Evolutionary conservation across 768 basidiomycete species (phyloP).

Genomic region (Lactarius deliciosus): DNA sequence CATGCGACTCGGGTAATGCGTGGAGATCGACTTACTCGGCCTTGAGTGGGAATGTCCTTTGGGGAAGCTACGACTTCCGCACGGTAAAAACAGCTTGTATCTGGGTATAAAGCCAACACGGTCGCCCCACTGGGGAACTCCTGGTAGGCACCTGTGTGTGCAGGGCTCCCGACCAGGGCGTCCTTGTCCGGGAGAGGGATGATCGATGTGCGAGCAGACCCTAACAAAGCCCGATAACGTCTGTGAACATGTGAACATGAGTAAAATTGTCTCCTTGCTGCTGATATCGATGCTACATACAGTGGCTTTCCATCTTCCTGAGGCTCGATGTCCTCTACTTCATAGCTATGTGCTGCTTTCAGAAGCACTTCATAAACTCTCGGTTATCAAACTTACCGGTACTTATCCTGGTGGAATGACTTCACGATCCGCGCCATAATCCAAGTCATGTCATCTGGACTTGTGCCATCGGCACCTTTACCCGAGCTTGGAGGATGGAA

Average conservation of each 20-base stretch:
- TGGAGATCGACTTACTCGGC: constrained; percentile 39
- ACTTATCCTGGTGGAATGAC: constrained; percentile 70
- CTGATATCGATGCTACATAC: not conserved
- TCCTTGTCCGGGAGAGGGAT: constrained; percentile 79
- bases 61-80: constrained; percentile 80
- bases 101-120: constrained; percentile 87
- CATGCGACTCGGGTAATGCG: constrained; percentile 35
- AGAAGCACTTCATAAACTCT: not conserved
- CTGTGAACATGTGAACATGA: constrained; percentile 40
- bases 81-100: constrained; percentile 88
- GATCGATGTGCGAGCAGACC: constrained; percentile 43
- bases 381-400: constrained; percentile 45
- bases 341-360: constrained; percentile 52
- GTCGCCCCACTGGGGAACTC: constrained; percentile 69
- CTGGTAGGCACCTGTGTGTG: constrained; percentile 68
- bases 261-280: constrained; percentile 9
- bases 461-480: constrained; percentile 56
- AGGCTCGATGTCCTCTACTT: constrained; percentile 83
- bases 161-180: constrained; percentile 53
- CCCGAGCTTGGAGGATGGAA: constrained; percentile 61
- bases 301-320: constrained; percentile 73
- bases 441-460: constrained; percentile 56
- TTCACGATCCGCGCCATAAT: constrained; percentile 75
- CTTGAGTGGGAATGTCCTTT: constrained; percentile 39
- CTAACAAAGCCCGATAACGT: constrained; percentile 66